These are phyloP conservation scores for Diaporthe destruens DNA, from an alignment of 2,329 filamentous ascomycete species.

Conservation along the genomic window DNA sequence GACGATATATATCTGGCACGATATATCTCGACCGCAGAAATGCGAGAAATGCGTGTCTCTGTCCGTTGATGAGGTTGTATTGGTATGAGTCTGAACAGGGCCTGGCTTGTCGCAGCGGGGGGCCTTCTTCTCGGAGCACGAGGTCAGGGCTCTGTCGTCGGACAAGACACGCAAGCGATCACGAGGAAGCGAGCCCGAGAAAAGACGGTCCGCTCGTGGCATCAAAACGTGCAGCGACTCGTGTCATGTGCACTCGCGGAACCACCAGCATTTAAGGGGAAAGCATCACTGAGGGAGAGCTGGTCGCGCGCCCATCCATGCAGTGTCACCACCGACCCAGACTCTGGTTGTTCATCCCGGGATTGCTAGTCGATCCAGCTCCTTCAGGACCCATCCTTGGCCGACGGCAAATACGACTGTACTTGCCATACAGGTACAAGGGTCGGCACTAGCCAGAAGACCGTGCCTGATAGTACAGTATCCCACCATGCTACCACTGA, in stretches of 20 bases:
- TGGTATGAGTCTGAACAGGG: not conserved
- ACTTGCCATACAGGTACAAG: conserved; percentile 10
- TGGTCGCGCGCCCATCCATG: conserved; percentile 28
- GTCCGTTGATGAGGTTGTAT: not conserved
- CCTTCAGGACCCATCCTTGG: conserved; percentile 34
- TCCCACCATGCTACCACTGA: not conserved
- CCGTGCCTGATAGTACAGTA: not conserved
- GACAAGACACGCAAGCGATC: conserved; percentile 27
- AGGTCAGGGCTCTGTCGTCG: conserved; percentile 28
- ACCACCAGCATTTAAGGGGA: conserved; percentile 29
- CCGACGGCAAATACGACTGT: conserved; percentile 31
- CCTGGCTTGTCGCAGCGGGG: conserved; percentile 14
- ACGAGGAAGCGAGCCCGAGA: conserved; percentile 18
- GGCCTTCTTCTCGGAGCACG: conserved; percentile 23
- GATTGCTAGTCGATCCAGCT: conserved; percentile 36
- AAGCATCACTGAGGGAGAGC: conserved; percentile 17
- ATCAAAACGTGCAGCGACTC: conserved; percentile 25
- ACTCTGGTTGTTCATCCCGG: conserved; percentile 19
- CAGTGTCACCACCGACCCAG: conserved; percentile 36
- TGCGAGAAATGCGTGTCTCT: not conserved
- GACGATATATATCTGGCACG: conserved; percentile 5
- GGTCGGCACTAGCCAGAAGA: conserved; percentile 16
- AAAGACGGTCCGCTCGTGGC: conserved; percentile 24
- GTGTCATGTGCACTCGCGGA: conserved; percentile 35
- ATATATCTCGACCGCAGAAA: not conserved